These are phyloP conservation scores for Castanospermum australe DNA, from an alignment of 306 rosid genomes.

Conservation along the genomic window DNA sequence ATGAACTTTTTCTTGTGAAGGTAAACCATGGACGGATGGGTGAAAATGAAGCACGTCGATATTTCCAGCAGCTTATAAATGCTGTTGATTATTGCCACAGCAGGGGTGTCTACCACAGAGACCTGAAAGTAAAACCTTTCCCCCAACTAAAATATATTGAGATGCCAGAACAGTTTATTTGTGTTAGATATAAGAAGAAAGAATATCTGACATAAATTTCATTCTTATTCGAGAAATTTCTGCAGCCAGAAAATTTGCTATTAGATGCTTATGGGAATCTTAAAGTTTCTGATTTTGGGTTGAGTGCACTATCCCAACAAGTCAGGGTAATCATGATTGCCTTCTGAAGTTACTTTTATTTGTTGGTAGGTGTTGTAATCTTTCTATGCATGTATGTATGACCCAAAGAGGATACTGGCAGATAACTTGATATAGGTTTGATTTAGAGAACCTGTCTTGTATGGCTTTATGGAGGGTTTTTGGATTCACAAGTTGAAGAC, in stretches of 20 bases:
- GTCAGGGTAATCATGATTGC: conserved; percentile 61
- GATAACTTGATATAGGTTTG: background rate
- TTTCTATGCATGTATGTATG: background rate
- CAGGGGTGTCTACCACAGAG: conserved; percentile 63
- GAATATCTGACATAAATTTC: background rate
- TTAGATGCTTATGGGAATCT: conserved; percentile 64
- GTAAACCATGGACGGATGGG: conserved; percentile 93
- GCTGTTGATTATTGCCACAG: conserved; percentile 67
- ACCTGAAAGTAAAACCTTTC: conserved; percentile 53
- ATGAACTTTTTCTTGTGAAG: conserved; percentile 41
- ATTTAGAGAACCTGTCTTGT: background rate
- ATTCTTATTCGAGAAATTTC: conserved; percentile 20
- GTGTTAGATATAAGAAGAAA: background rate
- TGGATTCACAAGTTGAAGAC: background rate
- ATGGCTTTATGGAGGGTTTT: background rate
- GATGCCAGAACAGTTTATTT: background rate
- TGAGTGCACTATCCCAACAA: conserved; percentile 84
- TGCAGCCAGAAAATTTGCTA: conserved; percentile 77
- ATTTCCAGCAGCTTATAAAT: conserved; percentile 63
- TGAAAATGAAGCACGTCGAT: conserved; percentile 85
- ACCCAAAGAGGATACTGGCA: background rate
- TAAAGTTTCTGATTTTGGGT: conserved; percentile 62
- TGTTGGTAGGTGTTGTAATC: background rate
- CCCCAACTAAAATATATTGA: background rate
- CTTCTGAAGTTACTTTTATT: conserved; percentile 27